Conservation (phyloP, 78 protist genomes). For the Capsaspora owczarzaki region DNA sequence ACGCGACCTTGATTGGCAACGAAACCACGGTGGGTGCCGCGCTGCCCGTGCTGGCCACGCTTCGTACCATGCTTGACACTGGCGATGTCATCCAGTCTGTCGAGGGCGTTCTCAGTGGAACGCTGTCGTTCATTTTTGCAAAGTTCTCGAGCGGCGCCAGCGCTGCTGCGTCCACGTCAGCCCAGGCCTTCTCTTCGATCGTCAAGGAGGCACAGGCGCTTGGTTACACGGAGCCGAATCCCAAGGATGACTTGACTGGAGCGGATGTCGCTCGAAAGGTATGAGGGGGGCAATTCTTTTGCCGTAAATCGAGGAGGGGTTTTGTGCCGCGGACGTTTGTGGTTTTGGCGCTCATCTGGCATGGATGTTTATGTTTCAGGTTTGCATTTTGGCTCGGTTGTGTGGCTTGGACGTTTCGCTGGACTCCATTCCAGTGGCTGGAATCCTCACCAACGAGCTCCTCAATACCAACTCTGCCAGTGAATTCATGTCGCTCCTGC, state of each 20-base stretch:
- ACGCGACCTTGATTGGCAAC: too few relatives aligned
- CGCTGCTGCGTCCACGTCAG: background rate
- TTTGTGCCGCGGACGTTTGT: background rate
- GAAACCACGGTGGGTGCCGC: conserved; percentile 69
- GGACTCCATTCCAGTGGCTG: background rate
- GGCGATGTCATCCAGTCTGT: conserved; percentile 49
- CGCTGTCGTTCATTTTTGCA: conserved; percentile 62
- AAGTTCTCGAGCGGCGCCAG: conserved; percentile 8
- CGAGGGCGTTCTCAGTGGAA: conserved; percentile 54
- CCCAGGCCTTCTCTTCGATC: background rate
- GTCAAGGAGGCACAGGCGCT: conserved; percentile 18
- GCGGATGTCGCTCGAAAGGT: conserved; percentile 69
- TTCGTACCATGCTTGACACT: conserved; percentile 29
- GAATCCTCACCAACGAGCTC: conserved; percentile 16
- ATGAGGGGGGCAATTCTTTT: background rate
- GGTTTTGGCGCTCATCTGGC: background rate
- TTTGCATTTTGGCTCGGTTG: conserved; percentile 32
- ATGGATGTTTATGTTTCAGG: background rate
- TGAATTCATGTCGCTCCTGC: conserved; percentile 12
- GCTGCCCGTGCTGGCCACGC: conserved; percentile 42
- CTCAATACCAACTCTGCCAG: background rate
- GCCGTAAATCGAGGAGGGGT: background rate
- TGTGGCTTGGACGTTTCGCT: conserved; percentile 14
- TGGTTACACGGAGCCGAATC: conserved; percentile 66
- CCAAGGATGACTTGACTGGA: conserved; percentile 72